phyloP scores from a whole-genome alignment of 129 eudicot genomes.

The Logfia minima region DNA sequence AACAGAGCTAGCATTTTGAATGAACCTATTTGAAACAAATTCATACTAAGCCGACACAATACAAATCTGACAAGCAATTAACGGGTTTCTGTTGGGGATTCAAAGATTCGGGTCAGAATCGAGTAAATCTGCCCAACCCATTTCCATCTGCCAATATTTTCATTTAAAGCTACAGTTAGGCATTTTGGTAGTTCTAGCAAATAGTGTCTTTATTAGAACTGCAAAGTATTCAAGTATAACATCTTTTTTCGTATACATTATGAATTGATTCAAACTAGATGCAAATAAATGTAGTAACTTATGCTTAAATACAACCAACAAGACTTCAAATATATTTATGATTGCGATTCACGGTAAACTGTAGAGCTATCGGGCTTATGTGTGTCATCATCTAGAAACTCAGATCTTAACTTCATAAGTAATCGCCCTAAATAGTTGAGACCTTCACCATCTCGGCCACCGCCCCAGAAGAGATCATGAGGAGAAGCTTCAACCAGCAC shows the following conservation, averaged over 20 bases:
- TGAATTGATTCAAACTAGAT: neutral
- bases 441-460: slow-evolving; percentile 99
- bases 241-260: neutral
- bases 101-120: neutral
- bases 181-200: neutral
- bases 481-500: slow-evolving; percentile 98
- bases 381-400: slow-evolving; percentile 58
- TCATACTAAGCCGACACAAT: no score
- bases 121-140: neutral
- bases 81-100: neutral
- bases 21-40: neutral
- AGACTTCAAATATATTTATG: slow-evolving; percentile 3
- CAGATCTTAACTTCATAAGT: slow-evolving; percentile 89
- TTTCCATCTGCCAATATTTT: neutral
- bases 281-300: neutral
- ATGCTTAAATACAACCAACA: slow-evolving; percentile 16
- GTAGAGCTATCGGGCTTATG: slow-evolving; percentile 30
- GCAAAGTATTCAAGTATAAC: slow-evolving; percentile 9
- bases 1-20: no score
- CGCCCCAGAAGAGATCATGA: slow-evolving; percentile 98
- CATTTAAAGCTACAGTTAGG: neutral
- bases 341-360: slow-evolving; percentile 10
- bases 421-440: slow-evolving; percentile 88
- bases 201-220: no score
- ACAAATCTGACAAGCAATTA: no score